These are phyloP conservation scores for Sarocladium strictum DNA, from an alignment of 2,329 filamentous ascomycete genomes.

Conservation along the genomic window DNA sequence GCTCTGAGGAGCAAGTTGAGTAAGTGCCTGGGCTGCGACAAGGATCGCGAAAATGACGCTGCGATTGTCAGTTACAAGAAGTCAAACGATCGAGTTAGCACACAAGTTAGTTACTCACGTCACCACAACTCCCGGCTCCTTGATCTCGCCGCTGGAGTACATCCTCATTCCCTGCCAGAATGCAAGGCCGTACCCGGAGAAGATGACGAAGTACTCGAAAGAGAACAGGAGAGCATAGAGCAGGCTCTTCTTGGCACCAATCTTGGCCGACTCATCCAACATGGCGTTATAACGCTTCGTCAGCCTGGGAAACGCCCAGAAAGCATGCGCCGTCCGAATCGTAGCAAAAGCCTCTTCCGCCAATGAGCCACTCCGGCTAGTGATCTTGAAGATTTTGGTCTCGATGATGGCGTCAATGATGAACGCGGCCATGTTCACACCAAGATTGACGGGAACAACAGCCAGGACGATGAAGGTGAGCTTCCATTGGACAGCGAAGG, in stretches of 20 bases:
- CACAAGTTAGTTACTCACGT: slow-evolving; percentile 27
- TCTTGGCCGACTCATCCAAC: slow-evolving; percentile 31
- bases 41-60: slow-evolving; percentile 43
- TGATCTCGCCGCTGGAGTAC: slow-evolving; percentile 33
- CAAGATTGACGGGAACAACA: slow-evolving; percentile 37
- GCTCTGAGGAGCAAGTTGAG: slow-evolving; percentile 40
- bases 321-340: slow-evolving; percentile 44
- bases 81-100: neutral
- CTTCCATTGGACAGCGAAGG: slow-evolving; percentile 35
- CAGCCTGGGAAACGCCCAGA: slow-evolving; percentile 40
- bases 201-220: slow-evolving; percentile 41
- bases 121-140: slow-evolving; percentile 38
- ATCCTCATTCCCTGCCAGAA: slow-evolving; percentile 48
- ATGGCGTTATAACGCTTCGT: slow-evolving; percentile 34
- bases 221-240: slow-evolving; percentile 38
- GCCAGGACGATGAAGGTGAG: slow-evolving; percentile 37
- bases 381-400: slow-evolving; percentile 35
- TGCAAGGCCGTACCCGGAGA: slow-evolving; percentile 39
- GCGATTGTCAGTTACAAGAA: neutral
- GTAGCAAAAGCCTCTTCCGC: slow-evolving; percentile 45
- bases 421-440: slow-evolving; percentile 24
- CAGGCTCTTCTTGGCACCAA: slow-evolving; percentile 37
- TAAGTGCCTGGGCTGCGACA: slow-evolving; percentile 38
- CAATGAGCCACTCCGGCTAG: slow-evolving; percentile 35
- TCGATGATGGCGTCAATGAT: slow-evolving; percentile 35